These are phyloP conservation scores for Saprolegnia parasitica DNA, from an alignment of 352 stramenopile species.

Conservation along the genomic window DNA sequence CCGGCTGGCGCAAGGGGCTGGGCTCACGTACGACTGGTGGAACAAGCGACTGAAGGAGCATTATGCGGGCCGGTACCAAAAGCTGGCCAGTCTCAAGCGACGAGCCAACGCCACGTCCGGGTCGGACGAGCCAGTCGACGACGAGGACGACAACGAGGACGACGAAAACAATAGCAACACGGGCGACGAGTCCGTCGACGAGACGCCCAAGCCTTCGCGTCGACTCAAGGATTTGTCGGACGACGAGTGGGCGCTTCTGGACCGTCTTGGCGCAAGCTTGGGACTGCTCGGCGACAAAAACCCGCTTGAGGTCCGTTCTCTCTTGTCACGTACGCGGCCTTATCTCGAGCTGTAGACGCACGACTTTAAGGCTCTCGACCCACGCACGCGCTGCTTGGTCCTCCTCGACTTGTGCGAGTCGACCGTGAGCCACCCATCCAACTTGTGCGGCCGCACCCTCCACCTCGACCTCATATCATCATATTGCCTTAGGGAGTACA, in stretches of 20 bases:
- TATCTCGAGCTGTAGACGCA: neutral
- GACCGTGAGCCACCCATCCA: conserved; percentile 67
- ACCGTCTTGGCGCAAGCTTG: conserved; percentile 1
- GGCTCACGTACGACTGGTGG: conserved; percentile 86
- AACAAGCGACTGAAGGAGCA: conserved; percentile 81
- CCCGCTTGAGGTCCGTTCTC: conserved; percentile 6
- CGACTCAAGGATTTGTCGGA: conserved; percentile 6
- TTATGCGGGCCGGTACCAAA: conserved; percentile 77
- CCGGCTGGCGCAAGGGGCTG: conserved; percentile 64
- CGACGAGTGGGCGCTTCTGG: conserved; percentile 6
- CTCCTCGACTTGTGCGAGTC: conserved; percentile 77
- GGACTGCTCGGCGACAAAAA: conserved; percentile 5
- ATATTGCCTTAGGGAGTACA: conserved; percentile 77
- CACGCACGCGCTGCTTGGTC: conserved; percentile 63
- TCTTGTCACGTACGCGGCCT: neutral
- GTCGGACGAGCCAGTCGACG: conserved; percentile 51
- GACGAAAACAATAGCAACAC: conserved; percentile 33
- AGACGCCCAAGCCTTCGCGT: neutral
- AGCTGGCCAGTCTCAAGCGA: conserved; percentile 69
- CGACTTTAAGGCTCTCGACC: conserved; percentile 1
- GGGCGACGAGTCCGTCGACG: conserved; percentile 40
- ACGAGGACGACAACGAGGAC: conserved; percentile 53
- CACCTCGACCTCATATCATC: no score
- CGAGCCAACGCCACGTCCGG: conserved; percentile 65
- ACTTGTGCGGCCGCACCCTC: conserved; percentile 64